Evolutionary conservation across 2,329 filamentous ascomycete genomes (phyloP).

Genomic region (Beauveria asiatica): DNA sequence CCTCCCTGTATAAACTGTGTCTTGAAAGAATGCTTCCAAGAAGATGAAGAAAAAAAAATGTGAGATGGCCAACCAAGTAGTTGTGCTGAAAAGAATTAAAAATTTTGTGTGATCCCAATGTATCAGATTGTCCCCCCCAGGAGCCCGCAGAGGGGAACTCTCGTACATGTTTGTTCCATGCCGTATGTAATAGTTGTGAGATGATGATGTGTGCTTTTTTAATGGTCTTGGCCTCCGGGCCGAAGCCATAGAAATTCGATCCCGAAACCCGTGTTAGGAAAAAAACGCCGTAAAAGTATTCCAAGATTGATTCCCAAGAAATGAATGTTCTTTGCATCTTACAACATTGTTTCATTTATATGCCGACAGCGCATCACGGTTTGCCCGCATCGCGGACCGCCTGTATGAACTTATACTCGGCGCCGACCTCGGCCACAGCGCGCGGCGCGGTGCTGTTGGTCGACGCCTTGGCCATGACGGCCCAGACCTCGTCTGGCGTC

Average conservation of each 20-base stretch:
- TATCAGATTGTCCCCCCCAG: background rate
- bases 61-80: background rate
- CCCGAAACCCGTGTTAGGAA: background rate
- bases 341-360: background rate
- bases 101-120: background rate
- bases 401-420: slow-evolving; percentile 41
- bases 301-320: slow-evolving; percentile 3
- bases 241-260: background rate
- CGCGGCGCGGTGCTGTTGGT: slow-evolving; percentile 22
- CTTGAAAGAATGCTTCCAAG: background rate
- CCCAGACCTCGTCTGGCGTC: slow-evolving; percentile 35
- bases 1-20: background rate
- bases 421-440: slow-evolving; percentile 33
- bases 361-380: slow-evolving; percentile 13
- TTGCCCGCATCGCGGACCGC: slow-evolving; percentile 32
- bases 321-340: background rate
- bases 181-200: background rate
- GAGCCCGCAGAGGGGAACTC: background rate
- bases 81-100: background rate
- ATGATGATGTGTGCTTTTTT: slow-evolving; percentile 4
- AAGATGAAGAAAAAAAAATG: background rate
- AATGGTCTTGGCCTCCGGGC: background rate
- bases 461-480: slow-evolving; percentile 26
- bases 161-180: background rate
- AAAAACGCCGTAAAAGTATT: slow-evolving; percentile 4